Evolutionary conservation across 2,329 filamentous ascomycete species (phyloP), one percentile per base, ranked within the genome.

Genomic region (Aureobasidium pullulans): DNA sequence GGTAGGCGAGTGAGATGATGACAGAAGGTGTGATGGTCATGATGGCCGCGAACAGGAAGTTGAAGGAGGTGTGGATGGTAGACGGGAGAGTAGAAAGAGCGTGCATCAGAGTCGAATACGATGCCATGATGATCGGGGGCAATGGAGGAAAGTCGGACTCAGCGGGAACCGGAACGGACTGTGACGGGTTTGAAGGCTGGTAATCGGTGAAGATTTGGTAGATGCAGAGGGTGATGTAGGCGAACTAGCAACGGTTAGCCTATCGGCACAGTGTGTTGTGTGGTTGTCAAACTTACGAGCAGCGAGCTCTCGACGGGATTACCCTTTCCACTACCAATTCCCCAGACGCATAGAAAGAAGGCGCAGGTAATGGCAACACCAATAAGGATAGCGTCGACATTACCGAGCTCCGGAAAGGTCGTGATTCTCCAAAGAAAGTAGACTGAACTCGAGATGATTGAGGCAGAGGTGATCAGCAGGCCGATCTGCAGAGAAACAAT

Each of bases 191-290:
- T 4, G 89, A 92, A 3, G 94, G 91, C 66, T 93, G 84, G 75
- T 97, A 97, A 75, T 99, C 94, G 68, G 94, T 99, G 74, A 97
- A 97, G 73, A 97, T 97, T 74, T 99, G 94, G 76, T 97, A 99
- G 70, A 97, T 89, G 77, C 93, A 97, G 63, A 99, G 86, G n/a
- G 96, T 94, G 62, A 96, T 85, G 74, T 99, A 99, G 68, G 94
- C 93, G 70, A 99, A 97, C 73, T 77, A 50, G 67, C 19, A 42
- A 23, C 6, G 8, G 28, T 57, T 28, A 57, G 43, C 37, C 9
- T 40, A 34, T 6, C 15, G 13, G 28, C 6, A 11, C 9, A 39
- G 36, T 43, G 11, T 23, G 32, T n/a, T n/a, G 10, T 19, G 34
- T 16, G 29, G 4, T 37, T 16, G n/a, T 16, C 4, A 42, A 13